Evolutionary conservation across 371 early-diverging fungal species (phyloP).

Genomic region (Rhizopus microsporus): DNA sequence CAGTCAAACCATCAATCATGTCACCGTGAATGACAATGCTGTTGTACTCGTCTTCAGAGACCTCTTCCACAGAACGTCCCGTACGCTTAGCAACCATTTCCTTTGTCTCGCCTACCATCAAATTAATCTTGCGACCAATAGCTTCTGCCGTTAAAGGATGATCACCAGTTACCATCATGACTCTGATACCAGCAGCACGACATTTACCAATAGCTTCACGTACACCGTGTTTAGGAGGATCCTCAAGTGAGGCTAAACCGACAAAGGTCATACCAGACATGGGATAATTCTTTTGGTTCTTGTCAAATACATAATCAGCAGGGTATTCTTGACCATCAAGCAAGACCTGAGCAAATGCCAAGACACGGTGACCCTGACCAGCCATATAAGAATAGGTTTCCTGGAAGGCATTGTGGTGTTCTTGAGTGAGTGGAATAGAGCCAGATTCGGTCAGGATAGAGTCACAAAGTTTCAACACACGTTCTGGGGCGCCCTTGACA

Average conservation of each 20-base stretch:
- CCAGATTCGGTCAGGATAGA: constrained; percentile 53
- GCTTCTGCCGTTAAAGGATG: constrained; percentile 90
- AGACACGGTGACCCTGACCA: constrained; percentile 89
- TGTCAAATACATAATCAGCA: constrained; percentile 68
- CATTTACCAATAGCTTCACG: constrained; percentile 94
- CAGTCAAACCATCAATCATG: constrained; percentile 74
- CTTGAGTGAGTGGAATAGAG: constrained; percentile 56
- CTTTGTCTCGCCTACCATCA: constrained; percentile 87
- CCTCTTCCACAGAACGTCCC: constrained; percentile 56
- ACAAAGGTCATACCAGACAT: constrained; percentile 73
- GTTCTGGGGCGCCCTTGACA: constrained; percentile 96
- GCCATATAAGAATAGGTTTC: constrained; percentile 86
- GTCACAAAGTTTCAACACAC: constrained; percentile 78
- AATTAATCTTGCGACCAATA: constrained; percentile 88
- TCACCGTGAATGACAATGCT: constrained; percentile 96
- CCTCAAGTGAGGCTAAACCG: constrained; percentile 86
- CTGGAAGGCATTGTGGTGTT: constrained; percentile 63
- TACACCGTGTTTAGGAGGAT: constrained; percentile 96
- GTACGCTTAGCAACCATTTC: constrained; percentile 70
- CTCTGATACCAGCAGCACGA: constrained; percentile 89
- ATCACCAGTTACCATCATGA: constrained; percentile 98
- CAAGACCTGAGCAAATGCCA: constrained; percentile 85
- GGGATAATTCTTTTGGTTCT: constrained; percentile 77
- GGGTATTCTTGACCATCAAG: constrained; percentile 71
- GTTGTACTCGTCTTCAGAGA: constrained; percentile 77